phyloP scores from a whole-genome alignment of 1,284 basidiomycete species.

The Termitomyces sp. region DNA sequence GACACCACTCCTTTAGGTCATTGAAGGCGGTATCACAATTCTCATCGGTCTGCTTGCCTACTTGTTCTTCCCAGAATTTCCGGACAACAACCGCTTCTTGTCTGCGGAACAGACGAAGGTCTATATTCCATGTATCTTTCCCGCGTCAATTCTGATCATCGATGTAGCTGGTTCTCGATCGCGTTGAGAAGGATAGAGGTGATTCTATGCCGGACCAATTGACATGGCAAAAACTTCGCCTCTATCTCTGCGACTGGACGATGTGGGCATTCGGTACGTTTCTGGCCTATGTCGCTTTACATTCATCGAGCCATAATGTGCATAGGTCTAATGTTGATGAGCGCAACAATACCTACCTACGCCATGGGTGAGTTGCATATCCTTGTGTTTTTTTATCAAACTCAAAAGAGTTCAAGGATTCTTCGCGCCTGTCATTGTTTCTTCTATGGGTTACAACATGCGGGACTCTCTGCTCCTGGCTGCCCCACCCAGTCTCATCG shows the following conservation, averaged over 20 bases:
- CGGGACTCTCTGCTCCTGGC: constrained; percentile 26
- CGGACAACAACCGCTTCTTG: constrained; percentile 36
- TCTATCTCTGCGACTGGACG: constrained; percentile 21
- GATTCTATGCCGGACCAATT: background rate
- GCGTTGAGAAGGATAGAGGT: constrained; percentile 2
- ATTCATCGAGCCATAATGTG: background rate
- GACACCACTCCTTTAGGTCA: constrained; percentile 23
- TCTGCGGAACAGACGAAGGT: constrained; percentile 29
- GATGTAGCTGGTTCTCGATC: background rate
- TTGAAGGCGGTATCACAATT: constrained; percentile 37
- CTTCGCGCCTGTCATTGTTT: constrained; percentile 36
- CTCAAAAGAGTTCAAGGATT: constrained; percentile 23
- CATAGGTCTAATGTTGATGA: constrained; percentile 33
- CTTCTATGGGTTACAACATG: constrained; percentile 35
- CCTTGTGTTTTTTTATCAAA: background rate
- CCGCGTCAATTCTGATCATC: background rate
- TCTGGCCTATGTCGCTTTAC: background rate
- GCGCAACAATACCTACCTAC: constrained; percentile 34
- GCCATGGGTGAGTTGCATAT: constrained; percentile 25
- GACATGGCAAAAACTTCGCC: background rate
- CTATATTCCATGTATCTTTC: constrained; percentile 17
- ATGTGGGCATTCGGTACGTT: constrained; percentile 38
- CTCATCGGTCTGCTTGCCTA: constrained; percentile 30
- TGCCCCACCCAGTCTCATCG: constrained; percentile 33
- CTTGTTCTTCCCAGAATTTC: constrained; percentile 35